Percentiles rank a stretch among this genome's conserved stretches.
Conservation (phyloP, 345 rosid species). For the Leavenworthia alabamica region DNA sequence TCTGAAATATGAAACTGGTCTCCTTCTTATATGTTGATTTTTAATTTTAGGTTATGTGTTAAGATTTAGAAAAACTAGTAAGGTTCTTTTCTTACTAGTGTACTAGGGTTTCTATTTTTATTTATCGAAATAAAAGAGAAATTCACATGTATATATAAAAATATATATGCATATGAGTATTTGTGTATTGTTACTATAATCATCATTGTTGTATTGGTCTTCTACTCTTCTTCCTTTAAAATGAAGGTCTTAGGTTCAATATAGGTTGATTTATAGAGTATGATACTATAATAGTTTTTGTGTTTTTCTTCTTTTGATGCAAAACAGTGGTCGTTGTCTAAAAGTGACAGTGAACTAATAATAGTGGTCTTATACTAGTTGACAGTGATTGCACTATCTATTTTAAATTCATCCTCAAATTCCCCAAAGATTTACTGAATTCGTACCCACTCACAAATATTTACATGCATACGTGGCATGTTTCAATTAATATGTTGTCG, state of each 20-base stretch:
- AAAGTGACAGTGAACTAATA: slow-evolving; percentile 26
- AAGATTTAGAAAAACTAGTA: slow-evolving; percentile 9
- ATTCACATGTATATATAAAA: not conserved
- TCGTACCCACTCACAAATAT: not conserved
- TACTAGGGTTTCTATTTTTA: slow-evolving; percentile 28
- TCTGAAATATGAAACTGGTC: slow-evolving; percentile 22
- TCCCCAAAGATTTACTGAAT: not conserved
- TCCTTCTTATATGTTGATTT: slow-evolving; percentile 18
- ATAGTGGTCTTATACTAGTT: slow-evolving; percentile 23
- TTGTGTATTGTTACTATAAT: not conserved
- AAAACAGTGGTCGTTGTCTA: slow-evolving; percentile 27
- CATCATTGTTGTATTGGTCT: not conserved
- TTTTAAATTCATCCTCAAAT: slow-evolving; percentile 3
- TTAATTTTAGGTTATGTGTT: slow-evolving; percentile 9
- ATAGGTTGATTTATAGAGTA: slow-evolving; percentile 8
- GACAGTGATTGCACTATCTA: slow-evolving; percentile 26
- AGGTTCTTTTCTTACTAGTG: slow-evolving; percentile 24
- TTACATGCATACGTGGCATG: slow-evolving; percentile 11
- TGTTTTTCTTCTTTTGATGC: slow-evolving; percentile 25
- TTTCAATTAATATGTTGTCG: not conserved
- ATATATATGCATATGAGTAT: not conserved
- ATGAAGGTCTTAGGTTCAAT: slow-evolving; percentile 26
- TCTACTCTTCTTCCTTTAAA: not conserved
- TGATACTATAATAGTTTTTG: slow-evolving; percentile 7
- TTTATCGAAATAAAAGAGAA: slow-evolving; percentile 2